Percentiles rank a stretch among this genome's conserved stretches.
These are phyloP conservation scores for Lentinula raphanica DNA, from an alignment of 768 basidiomycete species.

Conservation along the genomic window DNA sequence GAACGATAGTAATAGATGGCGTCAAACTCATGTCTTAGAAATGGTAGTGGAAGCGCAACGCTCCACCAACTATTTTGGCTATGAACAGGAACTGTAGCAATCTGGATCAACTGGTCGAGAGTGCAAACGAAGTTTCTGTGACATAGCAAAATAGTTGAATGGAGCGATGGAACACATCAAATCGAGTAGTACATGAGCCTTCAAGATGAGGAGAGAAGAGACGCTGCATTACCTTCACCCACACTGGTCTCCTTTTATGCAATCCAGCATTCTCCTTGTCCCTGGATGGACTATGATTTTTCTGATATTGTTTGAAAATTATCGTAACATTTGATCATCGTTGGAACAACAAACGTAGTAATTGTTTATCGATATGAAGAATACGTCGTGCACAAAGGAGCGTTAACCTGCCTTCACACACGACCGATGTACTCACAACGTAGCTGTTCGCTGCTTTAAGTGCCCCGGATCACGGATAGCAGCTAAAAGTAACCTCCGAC, in stretches of 20 bases:
- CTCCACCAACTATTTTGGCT: constrained; percentile 50
- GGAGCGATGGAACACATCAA: constrained; percentile 21
- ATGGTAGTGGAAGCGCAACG: constrained; percentile 19
- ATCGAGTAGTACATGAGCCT: not conserved
- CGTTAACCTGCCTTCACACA: not conserved
- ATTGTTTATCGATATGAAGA: not conserved
- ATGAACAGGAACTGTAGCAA: constrained; percentile 45
- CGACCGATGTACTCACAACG: not conserved
- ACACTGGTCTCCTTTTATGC: not conserved
- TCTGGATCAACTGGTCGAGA: constrained; percentile 29
- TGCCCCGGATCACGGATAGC: not conserved
- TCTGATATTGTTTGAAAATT: not conserved
- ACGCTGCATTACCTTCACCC: not conserved
- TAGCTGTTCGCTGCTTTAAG: too few relatives aligned
- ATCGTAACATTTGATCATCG: not conserved
- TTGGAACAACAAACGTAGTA: not conserved
- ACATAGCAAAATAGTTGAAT: constrained; percentile 30
- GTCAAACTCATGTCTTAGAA: not conserved
- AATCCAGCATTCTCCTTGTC: not conserved
- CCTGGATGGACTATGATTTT: not conserved
- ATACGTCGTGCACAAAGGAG: not conserved
- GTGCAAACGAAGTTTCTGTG: constrained; percentile 26
- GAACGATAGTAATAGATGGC: too few relatives aligned
- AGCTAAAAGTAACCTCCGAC: too few relatives aligned
- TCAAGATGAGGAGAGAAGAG: not conserved